Evolutionary conservation across 2,329 filamentous ascomycete genomes (phyloP), one percentile per base, ranked within the genome.

Genomic region (Mollisia scopiformis): DNA sequence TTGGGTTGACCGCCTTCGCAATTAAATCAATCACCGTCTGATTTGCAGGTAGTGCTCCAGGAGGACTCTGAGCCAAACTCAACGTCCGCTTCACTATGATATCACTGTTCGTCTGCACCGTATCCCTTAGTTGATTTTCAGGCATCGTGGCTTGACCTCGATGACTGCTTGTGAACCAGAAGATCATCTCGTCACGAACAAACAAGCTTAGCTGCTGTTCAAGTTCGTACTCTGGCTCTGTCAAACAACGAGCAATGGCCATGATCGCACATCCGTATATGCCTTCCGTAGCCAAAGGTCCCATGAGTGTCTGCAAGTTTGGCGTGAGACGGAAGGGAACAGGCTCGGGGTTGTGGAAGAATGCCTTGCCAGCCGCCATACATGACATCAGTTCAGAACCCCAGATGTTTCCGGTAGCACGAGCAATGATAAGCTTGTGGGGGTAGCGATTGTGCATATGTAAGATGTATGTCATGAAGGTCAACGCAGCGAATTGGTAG

Each of bases 381-480:
- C 89, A 90, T 0, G 95, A 92, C 77, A 98, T 91, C 55, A 98
- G 82, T 76, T 99, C 95, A 7, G 92, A 92, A 51, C 93, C 93
- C 96, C 96, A 99, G 68, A 99, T 91, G 72, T 96, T 95, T 66
- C 96, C 96, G 6, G 90, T 93, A 30, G 86, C 85, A 25, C 93
- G 89, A 11, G 92, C 90, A 71, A 99, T 96, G 77, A 91, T 90
- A 75, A 98, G 89, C 82, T 99, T 99, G 76, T 93, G 92, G 6
- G 95, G 96, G 76, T 95, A 97, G 30, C 95, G 91, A 75, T 92
- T 92, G 74, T 94, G 92, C 88, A 99, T 98, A 79, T 94, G 94
- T 80, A 99, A 89, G 61, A 97, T 90, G 74, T 98, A 99, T 3
- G 95, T 98, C 90, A 99, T 97, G 79, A 99, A 99, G 1, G 95